Conservation (phyloP, 108 stramenopile species). For the Nitzschia sp. region DNA sequence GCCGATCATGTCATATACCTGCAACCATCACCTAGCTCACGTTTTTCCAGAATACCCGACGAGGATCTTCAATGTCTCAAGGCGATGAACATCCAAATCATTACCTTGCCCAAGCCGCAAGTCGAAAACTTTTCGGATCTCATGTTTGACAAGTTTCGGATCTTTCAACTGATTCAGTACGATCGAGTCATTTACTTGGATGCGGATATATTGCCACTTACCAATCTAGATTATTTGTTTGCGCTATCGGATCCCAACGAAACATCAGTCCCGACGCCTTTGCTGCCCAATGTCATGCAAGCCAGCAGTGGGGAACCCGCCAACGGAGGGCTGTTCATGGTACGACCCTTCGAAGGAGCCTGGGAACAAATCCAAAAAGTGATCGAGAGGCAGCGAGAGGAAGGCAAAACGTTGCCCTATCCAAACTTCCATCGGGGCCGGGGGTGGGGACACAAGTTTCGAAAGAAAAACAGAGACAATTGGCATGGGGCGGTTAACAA, state of each 20-base stretch:
- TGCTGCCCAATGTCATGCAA: slow-evolving; percentile 4
- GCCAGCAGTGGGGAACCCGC: slow-evolving; percentile 20
- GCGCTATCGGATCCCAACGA: slow-evolving; percentile 8
- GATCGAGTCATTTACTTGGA: slow-evolving; percentile 52
- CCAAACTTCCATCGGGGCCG: not conserved
- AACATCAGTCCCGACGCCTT: not conserved
- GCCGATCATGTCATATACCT: slow-evolving; percentile 40
- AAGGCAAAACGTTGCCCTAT: not conserved
- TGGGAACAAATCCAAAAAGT: slow-evolving; percentile 16
- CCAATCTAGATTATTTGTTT: slow-evolving; percentile 52
- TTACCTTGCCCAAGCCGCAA: slow-evolving; percentile 32
- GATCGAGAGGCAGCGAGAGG: not conserved
- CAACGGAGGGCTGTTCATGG: slow-evolving; percentile 36
- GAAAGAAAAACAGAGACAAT: not conserved
- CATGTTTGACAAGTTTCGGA: slow-evolving; percentile 38
- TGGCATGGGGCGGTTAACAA: not conserved
- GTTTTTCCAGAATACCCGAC: slow-evolving; percentile 21
- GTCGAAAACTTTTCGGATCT: slow-evolving; percentile 25
- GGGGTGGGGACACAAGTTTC: slow-evolving; percentile 17
- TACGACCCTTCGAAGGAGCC: slow-evolving; percentile 13
- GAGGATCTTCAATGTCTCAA: slow-evolving; percentile 27
- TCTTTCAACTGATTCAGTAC: slow-evolving; percentile 45
- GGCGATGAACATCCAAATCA: slow-evolving; percentile 30
- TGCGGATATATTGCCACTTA: slow-evolving; percentile 46
- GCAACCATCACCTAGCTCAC: slow-evolving; percentile 33